Evolutionary conservation across 2,329 filamentous ascomycete species (phyloP).

Genomic region (Fusarium gaditjirri): DNA sequence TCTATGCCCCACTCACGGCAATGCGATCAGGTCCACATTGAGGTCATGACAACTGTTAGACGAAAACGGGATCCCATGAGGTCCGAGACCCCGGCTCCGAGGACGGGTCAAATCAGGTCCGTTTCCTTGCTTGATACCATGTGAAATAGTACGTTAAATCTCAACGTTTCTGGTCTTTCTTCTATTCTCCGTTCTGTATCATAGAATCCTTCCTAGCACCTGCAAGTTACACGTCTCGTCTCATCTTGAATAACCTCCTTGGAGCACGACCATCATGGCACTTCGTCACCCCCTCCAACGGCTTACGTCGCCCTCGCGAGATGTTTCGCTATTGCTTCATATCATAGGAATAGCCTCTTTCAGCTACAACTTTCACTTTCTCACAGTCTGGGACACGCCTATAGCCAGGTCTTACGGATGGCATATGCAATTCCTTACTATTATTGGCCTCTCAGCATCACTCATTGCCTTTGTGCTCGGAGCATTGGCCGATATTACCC

Average conservation of each 20-base stretch:
- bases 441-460: constrained; percentile 73
- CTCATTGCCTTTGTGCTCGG: constrained; percentile 70
- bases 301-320: constrained; percentile 71
- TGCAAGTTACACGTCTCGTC: not conserved
- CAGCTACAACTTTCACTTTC: constrained; percentile 62
- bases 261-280: constrained; percentile 48
- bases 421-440: constrained; percentile 79
- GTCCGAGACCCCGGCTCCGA: constrained; percentile 33
- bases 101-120: not conserved
- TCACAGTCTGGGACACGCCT: constrained; percentile 60
- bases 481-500: constrained; percentile 71
- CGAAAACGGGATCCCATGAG: constrained; percentile 23
- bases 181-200: not conserved
- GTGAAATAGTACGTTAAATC: not conserved
- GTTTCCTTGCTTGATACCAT: constrained; percentile 21
- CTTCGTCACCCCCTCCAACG: constrained; percentile 71
- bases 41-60: constrained; percentile 32
- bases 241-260: not conserved
- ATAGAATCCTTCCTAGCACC: not conserved
- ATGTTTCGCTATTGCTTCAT: constrained; percentile 72
- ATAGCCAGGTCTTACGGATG: constrained; percentile 71
- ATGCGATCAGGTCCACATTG: constrained; percentile 27
- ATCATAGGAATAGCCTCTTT: constrained; percentile 64
- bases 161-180: not conserved
- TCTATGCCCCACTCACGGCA: not conserved